Percentiles rank a stretch among this genome's conserved stretches.
phyloP scores from a whole-genome alignment of 768 basidiomycete genomes.

The Boletus subparvulus region DNA sequence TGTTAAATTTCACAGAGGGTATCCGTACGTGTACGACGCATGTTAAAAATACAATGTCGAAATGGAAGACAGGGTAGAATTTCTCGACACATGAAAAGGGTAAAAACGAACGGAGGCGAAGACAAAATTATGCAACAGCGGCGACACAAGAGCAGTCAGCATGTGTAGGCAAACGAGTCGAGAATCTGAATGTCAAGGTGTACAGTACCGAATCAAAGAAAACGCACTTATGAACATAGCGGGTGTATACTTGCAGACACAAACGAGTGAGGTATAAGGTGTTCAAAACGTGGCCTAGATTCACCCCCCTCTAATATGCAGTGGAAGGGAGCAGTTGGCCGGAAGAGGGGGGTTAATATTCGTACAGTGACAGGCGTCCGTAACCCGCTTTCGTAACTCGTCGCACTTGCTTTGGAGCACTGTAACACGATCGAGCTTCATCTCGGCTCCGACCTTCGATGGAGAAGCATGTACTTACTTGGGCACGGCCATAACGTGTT shows the following conservation, averaged over 20 bases:
- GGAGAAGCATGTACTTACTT: conserved; percentile 33
- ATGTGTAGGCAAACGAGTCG: background rate
- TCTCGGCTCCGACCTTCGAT: conserved; percentile 8
- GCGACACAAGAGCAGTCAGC: conserved; percentile 10
- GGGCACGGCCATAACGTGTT: conserved; percentile 68
- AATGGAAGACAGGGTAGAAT: background rate
- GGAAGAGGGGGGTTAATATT: conserved; percentile 44
- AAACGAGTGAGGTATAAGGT: conserved; percentile 28
- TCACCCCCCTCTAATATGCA: conserved; percentile 32
- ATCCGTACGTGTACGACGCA: conserved; percentile 15
- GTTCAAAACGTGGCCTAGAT: conserved; percentile 7
- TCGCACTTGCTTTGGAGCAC: conserved; percentile 50
- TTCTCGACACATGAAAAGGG: conserved; percentile 1
- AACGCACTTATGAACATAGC: conserved; percentile 30
- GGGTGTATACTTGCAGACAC: conserved; percentile 29
- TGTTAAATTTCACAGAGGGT: conserved; percentile 11
- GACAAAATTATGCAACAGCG: conserved; percentile 10
- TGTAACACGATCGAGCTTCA: conserved; percentile 21
- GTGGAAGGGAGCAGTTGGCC: conserved; percentile 39
- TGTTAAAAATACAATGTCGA: conserved; percentile 17
- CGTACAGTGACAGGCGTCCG: conserved; percentile 46
- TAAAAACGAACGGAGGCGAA: conserved; percentile 12
- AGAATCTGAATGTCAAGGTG: conserved; percentile 4
- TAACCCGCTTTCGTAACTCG: conserved; percentile 48
- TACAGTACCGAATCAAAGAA: conserved; percentile 29